A percentile compares a stretch with the other conserved stretches of the same genome.
These are phyloP conservation scores for Leptoxyphium fumago DNA, from an alignment of 2,329 filamentous ascomycete species.

Conservation along the genomic window DNA sequence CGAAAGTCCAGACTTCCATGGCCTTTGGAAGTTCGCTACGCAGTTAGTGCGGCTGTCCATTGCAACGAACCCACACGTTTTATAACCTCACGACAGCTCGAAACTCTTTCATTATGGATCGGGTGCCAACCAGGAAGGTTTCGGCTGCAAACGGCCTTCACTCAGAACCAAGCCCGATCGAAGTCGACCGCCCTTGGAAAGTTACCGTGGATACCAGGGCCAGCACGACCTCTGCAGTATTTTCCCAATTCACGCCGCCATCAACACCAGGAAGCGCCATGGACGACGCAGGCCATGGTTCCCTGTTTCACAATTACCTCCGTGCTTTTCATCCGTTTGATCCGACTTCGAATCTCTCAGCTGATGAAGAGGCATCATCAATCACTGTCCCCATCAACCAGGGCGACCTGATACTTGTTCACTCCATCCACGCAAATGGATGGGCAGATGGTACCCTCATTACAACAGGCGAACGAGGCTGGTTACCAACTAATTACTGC, in stretches of 20 bases:
- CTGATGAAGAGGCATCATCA: conserved; percentile 44
- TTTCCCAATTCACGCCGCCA: conserved; percentile 1
- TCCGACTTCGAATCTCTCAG: conserved; percentile 61
- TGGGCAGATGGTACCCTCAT: conserved; percentile 95
- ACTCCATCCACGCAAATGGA: conserved; percentile 94
- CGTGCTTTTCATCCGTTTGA: conserved; percentile 90
- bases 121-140: background rate
- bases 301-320: conserved; percentile 84
- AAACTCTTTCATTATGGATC: background rate
- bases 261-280: background rate
- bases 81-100: background rate
- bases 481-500: conserved; percentile 97
- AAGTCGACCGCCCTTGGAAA: background rate
- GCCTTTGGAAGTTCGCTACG: background rate
- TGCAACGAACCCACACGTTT: conserved; percentile 43
- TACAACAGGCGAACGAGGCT: conserved; percentile 72
- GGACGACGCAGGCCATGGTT: conserved; percentile 26
- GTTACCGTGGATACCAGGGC: background rate
- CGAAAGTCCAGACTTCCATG: background rate
- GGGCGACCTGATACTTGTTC: conserved; percentile 83
- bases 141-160: background rate
- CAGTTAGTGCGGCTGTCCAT: conserved; percentile 50
- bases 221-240: background rate
- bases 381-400: conserved; percentile 76
- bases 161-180: background rate